Evolutionary conservation across 2,329 filamentous ascomycete species (phyloP), one percentile per base, ranked within the genome.

Genomic region (Venturia asperata): DNA sequence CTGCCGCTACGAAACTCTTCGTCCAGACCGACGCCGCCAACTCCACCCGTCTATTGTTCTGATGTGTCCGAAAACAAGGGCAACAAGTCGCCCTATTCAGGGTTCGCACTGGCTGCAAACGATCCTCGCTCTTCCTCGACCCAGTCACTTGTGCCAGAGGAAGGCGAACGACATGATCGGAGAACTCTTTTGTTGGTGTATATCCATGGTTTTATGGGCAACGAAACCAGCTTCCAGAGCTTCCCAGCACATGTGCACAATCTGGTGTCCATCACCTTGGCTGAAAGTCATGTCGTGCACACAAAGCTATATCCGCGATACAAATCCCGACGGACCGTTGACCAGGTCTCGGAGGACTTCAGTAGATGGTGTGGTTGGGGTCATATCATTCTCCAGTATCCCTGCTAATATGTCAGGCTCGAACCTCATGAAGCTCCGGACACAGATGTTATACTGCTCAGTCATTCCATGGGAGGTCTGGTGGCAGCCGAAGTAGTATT

Each of bases 391-490:
- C 17, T 34, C 60, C 63, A 55, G 10, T 45, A 64, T n/a, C 27
- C 70, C n/a, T 43, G 64, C 27, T 45, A 61, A 30, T 19, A 27
- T 30, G 1, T 15, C 66, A 85, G 83, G 91, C 79, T 96, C 39
- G 80, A 83, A 66, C 91, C 91, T 7, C 90, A 95, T 70, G 88
- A 93, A 74, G 84, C 84, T 37, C 77, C 82, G 4, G 83, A 80
- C 24, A 92, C 91, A 0, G 92, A 97, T 77, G 82, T 95, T 2
- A 81, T 97, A 24, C 80, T 97, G 3, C 79, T 96, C 2, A 92
- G 92, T 0, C 92, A 96, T 74, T 95, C 90, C 52, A 93, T 97
- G 86, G 92, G 92, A 19, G 92, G 92, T 1, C 80, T 97, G 30
- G 76, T 97, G 34, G 85, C 89, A 34, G 90, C 90, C 1, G 92